Percentiles rank a stretch among this genome's conserved stretches.
phyloP scores from a whole-genome alignment of 331 rosid species.

The Quercus tomentella region DNA sequence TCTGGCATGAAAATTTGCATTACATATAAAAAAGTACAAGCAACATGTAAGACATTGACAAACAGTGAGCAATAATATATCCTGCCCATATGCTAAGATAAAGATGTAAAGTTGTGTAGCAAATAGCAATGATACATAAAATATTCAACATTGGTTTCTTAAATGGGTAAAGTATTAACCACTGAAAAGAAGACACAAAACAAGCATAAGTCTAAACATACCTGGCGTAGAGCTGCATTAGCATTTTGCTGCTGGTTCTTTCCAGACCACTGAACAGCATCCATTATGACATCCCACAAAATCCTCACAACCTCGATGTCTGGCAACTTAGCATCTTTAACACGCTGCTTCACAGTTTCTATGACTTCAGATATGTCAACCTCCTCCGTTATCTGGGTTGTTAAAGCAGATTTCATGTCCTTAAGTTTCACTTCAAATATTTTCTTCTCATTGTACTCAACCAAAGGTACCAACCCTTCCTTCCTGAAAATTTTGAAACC shows the following conservation, averaged over 20 bases:
- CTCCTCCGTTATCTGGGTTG: constrained; percentile 93
- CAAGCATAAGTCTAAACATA: constrained; percentile 20
- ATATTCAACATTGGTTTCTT: background rate
- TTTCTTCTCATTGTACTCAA: constrained; percentile 95
- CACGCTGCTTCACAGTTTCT: constrained; percentile 88
- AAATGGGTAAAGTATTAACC: background rate
- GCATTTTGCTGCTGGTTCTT: constrained; percentile 99
- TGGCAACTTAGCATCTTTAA: constrained; percentile 91
- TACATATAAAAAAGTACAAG: background rate
- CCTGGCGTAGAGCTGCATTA: constrained; percentile 97
- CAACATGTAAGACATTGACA: background rate
- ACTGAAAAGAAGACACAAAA: background rate
- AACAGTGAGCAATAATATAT: background rate
- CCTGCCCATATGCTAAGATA: too few relatives aligned
- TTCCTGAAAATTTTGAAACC: constrained; percentile 48
- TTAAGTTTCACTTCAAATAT: constrained; percentile 90
- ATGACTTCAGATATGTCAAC: constrained; percentile 91
- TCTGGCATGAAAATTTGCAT: background rate
- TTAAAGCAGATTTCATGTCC: constrained; percentile 95
- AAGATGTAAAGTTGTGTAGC: background rate
- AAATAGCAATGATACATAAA: background rate
- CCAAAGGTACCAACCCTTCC: constrained; percentile 88
- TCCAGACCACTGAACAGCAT: constrained; percentile 99
- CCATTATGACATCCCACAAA: constrained; percentile 97
- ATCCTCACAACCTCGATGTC: constrained; percentile 75